Percentiles rank a stretch among this genome's conserved stretches.
phyloP scores from a whole-genome alignment of 1,284 basidiomycete genomes.

The Puccinia polysora region DNA sequence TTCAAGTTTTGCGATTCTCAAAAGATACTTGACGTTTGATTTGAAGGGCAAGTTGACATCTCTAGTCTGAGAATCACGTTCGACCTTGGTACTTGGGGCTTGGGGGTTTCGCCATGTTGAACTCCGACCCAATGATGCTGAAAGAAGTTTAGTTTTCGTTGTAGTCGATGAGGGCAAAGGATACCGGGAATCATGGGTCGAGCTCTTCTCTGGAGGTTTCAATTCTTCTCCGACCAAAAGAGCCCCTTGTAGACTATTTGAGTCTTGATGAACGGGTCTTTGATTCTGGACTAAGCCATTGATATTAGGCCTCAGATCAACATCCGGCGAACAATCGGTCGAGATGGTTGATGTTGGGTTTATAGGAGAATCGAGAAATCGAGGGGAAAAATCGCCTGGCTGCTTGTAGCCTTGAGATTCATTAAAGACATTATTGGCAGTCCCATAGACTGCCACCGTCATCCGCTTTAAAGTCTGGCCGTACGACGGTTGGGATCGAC shows the following conservation, averaged over 20 bases:
- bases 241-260: no score
- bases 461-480: slow-evolving; percentile 39
- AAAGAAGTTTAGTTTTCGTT: background rate
- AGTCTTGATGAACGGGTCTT: no score
- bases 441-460: slow-evolving; percentile 30
- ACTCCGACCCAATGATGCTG: background rate
- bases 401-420: background rate
- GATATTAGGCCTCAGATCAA: no score
- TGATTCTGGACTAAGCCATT: no score
- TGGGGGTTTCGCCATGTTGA: background rate
- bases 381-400: background rate
- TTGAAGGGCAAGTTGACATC: slow-evolving; percentile 19
- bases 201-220: background rate
- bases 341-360: no score
- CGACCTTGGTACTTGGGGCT: background rate
- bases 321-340: no score
- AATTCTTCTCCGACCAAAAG: no score
- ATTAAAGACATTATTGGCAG: slow-evolving; percentile 17
- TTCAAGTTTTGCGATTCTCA: background rate
- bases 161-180: background rate
- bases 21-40: slow-evolving; percentile 10
- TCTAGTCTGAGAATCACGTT: slow-evolving; percentile 1
- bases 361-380: no score
- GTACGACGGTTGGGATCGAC: slow-evolving; percentile 28
- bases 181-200: background rate